These are phyloP conservation scores for Phaeophleospora eucalypticola DNA, from an alignment of 2,329 filamentous ascomycete species.

Conservation along the genomic window DNA sequence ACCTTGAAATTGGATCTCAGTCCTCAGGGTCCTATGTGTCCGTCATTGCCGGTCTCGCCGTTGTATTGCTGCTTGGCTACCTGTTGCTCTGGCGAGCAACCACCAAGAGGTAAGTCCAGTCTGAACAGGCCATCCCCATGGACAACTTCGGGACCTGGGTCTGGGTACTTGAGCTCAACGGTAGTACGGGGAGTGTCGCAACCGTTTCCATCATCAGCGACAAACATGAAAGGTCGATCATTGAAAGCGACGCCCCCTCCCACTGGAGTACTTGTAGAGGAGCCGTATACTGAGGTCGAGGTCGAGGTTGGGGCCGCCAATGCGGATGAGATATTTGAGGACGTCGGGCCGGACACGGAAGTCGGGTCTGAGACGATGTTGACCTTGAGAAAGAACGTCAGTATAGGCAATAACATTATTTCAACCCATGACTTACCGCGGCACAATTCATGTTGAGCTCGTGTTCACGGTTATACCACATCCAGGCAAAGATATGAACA, in stretches of 20 bases:
- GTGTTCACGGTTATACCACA: slow-evolving; percentile 47
- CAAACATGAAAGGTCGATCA: slow-evolving; percentile 39
- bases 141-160: slow-evolving; percentile 43
- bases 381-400: slow-evolving; percentile 17
- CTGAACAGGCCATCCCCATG: slow-evolving; percentile 43
- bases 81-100: slow-evolving; percentile 16
- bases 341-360: neutral
- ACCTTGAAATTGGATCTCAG: no score
- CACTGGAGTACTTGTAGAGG: no score
- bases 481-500: slow-evolving; percentile 44
- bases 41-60: slow-evolving; percentile 12
- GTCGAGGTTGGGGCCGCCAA: neutral
- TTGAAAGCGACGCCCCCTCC: slow-evolving; percentile 31
- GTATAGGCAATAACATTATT: neutral
- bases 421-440: slow-evolving; percentile 18
- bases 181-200: slow-evolving; percentile 36
- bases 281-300: no score
- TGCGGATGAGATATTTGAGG: neutral
- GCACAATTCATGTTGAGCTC: slow-evolving; percentile 47
- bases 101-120: slow-evolving; percentile 36
- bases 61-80: slow-evolving; percentile 18
- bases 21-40: slow-evolving; percentile 1
- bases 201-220: slow-evolving; percentile 39
- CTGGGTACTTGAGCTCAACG: slow-evolving; percentile 42
- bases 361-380: slow-evolving; percentile 34